Evolutionary conservation across 2,329 filamentous ascomycete species (phyloP).

Genomic region (Pezicula rhizophila): DNA sequence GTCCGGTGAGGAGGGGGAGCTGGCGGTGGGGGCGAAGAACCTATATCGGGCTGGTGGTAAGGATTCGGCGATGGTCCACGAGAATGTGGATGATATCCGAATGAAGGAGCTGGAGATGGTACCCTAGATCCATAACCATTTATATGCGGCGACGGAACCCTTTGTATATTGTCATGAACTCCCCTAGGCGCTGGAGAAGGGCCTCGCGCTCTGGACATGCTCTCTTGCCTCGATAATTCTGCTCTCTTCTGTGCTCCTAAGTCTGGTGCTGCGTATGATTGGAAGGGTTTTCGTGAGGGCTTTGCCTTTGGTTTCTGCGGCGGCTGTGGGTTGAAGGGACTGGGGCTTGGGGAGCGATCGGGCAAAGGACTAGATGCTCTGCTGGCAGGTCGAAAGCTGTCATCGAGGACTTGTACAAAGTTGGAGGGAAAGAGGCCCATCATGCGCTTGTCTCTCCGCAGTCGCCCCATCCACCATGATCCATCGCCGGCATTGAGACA

Average conservation of each 20-base stretch:
- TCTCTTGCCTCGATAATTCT: conserved; percentile 24
- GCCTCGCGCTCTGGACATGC: conserved; percentile 15
- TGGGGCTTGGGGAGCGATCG: conserved; percentile 25
- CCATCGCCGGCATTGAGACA: conserved; percentile 96
- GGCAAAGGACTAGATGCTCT: conserved; percentile 49
- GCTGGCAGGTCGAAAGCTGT: conserved; percentile 73
- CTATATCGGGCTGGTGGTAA: conserved; percentile 24
- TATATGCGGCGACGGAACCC: conserved; percentile 23
- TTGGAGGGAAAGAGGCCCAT: conserved; percentile 95
- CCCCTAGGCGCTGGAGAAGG: conserved; percentile 21
- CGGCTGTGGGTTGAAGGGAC: conserved; percentile 24
- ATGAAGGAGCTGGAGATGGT: conserved; percentile 19
- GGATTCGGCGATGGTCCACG: conserved; percentile 34
- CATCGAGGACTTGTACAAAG: conserved; percentile 85
- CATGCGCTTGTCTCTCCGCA: conserved; percentile 83
- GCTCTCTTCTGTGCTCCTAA: conserved; percentile 52
- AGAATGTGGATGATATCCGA: conserved; percentile 26
- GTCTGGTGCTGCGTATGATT: conserved; percentile 61
- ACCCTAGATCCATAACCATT: conserved; percentile 23
- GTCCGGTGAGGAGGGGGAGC: conserved; percentile 81
- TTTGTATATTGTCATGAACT: conserved; percentile 15
- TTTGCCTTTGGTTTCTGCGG: conserved; percentile 40
- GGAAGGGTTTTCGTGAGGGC: conserved; percentile 61
- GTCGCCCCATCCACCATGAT: conserved; percentile 94
- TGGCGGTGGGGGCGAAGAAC: conserved; percentile 57